phyloP scores from a whole-genome alignment of 2,329 filamentous ascomycete genomes.

The Neofusicoccum cordaticola region DNA sequence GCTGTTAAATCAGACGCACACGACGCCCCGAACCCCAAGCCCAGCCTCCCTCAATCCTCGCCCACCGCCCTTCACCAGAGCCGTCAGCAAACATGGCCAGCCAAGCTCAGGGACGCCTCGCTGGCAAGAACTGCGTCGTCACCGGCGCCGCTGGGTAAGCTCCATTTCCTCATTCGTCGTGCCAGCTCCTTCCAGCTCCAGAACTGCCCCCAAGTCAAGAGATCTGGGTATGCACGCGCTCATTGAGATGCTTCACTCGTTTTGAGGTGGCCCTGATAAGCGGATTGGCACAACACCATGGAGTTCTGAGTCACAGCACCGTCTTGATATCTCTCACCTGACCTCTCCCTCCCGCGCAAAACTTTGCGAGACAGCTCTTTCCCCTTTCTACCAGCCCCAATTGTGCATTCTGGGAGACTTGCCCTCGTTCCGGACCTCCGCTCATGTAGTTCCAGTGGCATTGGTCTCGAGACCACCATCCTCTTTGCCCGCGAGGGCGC shows the following conservation, averaged over 20 bases:
- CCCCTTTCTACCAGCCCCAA: background rate
- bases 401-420: background rate
- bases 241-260: background rate
- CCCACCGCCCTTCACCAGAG: slow-evolving; percentile 12
- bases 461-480: slow-evolving; percentile 87
- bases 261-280: background rate
- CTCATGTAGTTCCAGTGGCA: slow-evolving; percentile 59
- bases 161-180: slow-evolving; percentile 4
- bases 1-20: background rate
- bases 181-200: background rate
- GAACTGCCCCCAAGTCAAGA: background rate
- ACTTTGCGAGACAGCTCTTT: background rate
- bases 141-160: slow-evolving; percentile 83
- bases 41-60: slow-evolving; percentile 15
- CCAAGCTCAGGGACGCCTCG: slow-evolving; percentile 46
- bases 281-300: background rate
- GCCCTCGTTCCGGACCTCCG: background rate
- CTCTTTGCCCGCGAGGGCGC: slow-evolving; percentile 88
- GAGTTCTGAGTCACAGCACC: background rate
- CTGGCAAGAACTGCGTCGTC: slow-evolving; percentile 69
- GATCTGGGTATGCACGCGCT: too few relatives aligned
- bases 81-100: slow-evolving; percentile 39
- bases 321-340: background rate
- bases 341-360: background rate
- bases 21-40: background rate